These are phyloP conservation scores for Ananas comosus DNA, from an alignment of 176 grass and related monocot genomes.

Conservation along the genomic window DNA sequence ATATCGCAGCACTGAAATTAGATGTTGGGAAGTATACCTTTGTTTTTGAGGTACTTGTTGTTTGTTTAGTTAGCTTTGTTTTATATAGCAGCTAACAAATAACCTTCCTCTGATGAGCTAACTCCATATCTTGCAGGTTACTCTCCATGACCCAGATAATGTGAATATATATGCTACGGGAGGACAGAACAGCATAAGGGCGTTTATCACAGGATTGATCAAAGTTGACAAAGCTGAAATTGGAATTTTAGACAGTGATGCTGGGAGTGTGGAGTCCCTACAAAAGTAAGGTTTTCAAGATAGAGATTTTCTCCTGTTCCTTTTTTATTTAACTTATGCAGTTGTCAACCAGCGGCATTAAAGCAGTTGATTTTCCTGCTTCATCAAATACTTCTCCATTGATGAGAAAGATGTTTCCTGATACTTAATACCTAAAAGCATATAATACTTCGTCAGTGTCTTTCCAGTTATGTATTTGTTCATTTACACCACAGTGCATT, in stretches of 20 bases:
- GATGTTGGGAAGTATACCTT: slow-evolving; percentile 86
- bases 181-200: slow-evolving; percentile 30
- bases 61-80: slow-evolving; percentile 3
- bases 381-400: neutral
- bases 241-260: slow-evolving; percentile 67
- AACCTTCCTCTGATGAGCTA: slow-evolving; percentile 3
- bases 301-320: neutral
- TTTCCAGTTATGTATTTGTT: neutral
- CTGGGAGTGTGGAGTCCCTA: slow-evolving; percentile 40
- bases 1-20: slow-evolving; percentile 66
- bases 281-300: slow-evolving; percentile 56
- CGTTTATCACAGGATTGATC: slow-evolving; percentile 64
- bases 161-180: slow-evolving; percentile 64
- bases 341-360: neutral
- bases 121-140: slow-evolving; percentile 39
- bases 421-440: neutral
- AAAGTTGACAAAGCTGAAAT: slow-evolving; percentile 85
- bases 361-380: neutral
- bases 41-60: slow-evolving; percentile 71
- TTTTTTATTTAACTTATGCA: neutral
- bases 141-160: slow-evolving; percentile 53
- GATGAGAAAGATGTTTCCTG: neutral
- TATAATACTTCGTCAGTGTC: neutral
- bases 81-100: slow-evolving; percentile 12
- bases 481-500: neutral